A percentile compares a stretch with the other conserved stretches of the same genome.
Evolutionary conservation across 768 basidiomycete genomes (phyloP).

Genomic region (Sutorius australiensis): DNA sequence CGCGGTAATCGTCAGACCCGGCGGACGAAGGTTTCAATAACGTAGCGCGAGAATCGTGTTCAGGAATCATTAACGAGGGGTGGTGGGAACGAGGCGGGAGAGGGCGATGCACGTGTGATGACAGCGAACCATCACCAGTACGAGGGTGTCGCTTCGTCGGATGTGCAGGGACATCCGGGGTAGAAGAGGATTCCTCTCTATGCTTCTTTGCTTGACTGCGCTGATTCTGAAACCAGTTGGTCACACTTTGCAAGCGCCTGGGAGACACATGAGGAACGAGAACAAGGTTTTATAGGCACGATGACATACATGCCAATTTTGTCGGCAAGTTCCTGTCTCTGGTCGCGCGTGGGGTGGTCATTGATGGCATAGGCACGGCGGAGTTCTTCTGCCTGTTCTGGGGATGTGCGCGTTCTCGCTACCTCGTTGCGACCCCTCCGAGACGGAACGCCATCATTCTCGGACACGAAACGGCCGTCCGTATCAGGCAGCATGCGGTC

Average conservation of each 20-base stretch:
- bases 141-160: constrained; percentile 12
- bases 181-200: constrained; percentile 46
- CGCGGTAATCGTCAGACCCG: constrained; percentile 16
- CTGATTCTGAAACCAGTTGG: constrained; percentile 87
- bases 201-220: constrained; percentile 73
- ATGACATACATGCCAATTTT: constrained; percentile 71
- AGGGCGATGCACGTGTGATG: constrained; percentile 14
- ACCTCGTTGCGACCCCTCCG: constrained; percentile 29
- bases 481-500: constrained; percentile 48
- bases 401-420: constrained; percentile 56
- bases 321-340: constrained; percentile 59
- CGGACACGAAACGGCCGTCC: constrained; percentile 48
- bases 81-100: constrained; percentile 30
- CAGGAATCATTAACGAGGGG: constrained; percentile 28
- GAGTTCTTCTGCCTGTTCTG: constrained; percentile 66
- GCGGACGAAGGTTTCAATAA: constrained; percentile 14
- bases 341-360: constrained; percentile 65
- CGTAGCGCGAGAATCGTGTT: constrained; percentile 14
- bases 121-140: constrained; percentile 1
- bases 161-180: constrained; percentile 15
- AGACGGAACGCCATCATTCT: constrained; percentile 41
- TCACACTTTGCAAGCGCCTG: constrained; percentile 77
- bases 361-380: constrained; percentile 60
- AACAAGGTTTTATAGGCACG: constrained; percentile 7
- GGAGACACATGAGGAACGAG: constrained; percentile 26